Conservation (phyloP, 2,329 filamentous ascomycete genomes). For the Geosmithia putterillii region DNA sequence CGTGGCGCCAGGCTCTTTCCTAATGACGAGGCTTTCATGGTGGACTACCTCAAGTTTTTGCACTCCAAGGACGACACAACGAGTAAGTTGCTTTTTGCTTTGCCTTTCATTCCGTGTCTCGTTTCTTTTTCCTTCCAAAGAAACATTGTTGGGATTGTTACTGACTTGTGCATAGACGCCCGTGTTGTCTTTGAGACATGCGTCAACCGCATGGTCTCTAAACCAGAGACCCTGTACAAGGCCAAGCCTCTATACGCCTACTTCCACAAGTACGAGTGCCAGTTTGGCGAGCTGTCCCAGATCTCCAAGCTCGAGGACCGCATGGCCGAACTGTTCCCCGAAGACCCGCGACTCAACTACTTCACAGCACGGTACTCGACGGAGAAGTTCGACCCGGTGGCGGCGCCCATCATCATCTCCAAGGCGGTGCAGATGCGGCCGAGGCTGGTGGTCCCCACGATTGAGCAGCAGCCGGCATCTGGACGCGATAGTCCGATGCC, state of each 20-base stretch:
- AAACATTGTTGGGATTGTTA: not conserved
- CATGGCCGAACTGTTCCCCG: conserved; percentile 88
- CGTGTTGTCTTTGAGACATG: conserved; percentile 93
- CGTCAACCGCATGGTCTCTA: conserved; percentile 68
- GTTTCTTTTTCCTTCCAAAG: not conserved
- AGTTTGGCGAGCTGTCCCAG: conserved; percentile 85
- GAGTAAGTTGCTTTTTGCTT: conserved; percentile 45
- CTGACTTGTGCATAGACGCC: conserved; percentile 51
- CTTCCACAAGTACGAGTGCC: conserved; percentile 90
- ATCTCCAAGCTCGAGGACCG: conserved; percentile 83
- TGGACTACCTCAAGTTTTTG: conserved; percentile 93
- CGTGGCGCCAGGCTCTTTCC: conserved; percentile 88
- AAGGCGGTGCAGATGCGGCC: conserved; percentile 65
- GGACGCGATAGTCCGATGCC: conserved; percentile 34
- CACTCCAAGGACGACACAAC: conserved; percentile 87
- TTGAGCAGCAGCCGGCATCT: conserved; percentile 36
- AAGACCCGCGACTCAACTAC: conserved; percentile 63
- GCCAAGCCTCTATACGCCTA: conserved; percentile 80
- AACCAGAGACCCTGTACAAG: conserved; percentile 60
- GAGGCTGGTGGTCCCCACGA: conserved; percentile 40
- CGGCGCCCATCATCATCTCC: conserved; percentile 73
- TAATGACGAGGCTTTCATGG: conserved; percentile 82
- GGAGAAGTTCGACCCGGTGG: conserved; percentile 66
- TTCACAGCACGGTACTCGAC: conserved; percentile 68
- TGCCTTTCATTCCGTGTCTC: too few species aligned